Conservation (phyloP, 1,284 basidiomycete species). For the Hemileia vastatrix region DNA sequence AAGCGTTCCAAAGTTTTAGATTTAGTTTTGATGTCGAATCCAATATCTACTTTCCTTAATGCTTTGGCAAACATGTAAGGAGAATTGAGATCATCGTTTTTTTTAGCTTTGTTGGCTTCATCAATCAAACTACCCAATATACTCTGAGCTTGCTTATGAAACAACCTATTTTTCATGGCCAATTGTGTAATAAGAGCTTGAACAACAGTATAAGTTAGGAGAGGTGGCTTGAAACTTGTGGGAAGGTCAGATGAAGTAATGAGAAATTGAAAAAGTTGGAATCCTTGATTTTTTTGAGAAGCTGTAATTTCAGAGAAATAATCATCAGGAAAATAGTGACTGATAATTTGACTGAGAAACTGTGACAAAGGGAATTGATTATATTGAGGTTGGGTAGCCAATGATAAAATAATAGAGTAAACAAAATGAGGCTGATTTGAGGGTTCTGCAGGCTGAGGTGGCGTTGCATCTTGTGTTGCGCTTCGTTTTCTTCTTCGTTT, state of each 20-base stretch:
- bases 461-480: no score
- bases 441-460: slow-evolving; percentile 5
- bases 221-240: slow-evolving; percentile 3
- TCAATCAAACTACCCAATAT: neutral
- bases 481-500: no score
- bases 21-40: slow-evolving; percentile 6
- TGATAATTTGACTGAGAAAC: slow-evolving; percentile 1
- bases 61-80: slow-evolving; percentile 4
- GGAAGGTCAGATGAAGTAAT: slow-evolving; percentile 1
- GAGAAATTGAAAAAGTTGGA: slow-evolving; percentile 4
- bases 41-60: neutral
- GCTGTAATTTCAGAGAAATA: neutral
- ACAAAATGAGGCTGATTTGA: slow-evolving; percentile 12
- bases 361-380: neutral
- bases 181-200: slow-evolving; percentile 6
- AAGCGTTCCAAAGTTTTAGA: neutral
- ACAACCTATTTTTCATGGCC: slow-evolving; percentile 5
- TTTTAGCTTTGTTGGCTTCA: slow-evolving; percentile 4
- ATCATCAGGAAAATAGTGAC: slow-evolving; percentile 12
- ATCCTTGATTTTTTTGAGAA: slow-evolving; percentile 14
- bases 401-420: slow-evolving; percentile 3
- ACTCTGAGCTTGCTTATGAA: slow-evolving; percentile 12
- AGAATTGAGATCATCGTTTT: no score
- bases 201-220: slow-evolving; percentile 3
- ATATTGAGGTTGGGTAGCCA: slow-evolving; percentile 7